phyloP scores from a whole-genome alignment of 2,329 filamentous ascomycete genomes.

The Lachnellula cervina region DNA sequence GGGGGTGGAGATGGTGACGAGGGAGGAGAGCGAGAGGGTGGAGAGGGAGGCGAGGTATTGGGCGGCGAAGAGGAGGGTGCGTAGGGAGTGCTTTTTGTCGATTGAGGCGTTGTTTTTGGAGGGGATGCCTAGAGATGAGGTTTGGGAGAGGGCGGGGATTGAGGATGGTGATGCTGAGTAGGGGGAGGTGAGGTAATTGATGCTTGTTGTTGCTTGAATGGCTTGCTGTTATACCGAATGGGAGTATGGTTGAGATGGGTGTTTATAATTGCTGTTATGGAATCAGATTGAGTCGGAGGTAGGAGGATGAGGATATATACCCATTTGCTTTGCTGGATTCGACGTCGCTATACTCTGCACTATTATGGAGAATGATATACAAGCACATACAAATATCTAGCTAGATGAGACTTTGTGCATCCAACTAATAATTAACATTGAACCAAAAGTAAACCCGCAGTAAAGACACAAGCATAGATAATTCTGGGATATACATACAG shows the following conservation, averaged over 20 bases:
- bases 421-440: too few species aligned
- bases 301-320: not conserved
- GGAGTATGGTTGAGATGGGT: not conserved
- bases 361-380: not conserved
- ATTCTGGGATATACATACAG: too few species aligned
- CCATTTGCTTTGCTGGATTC: not conserved
- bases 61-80: constrained; percentile 29
- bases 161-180: constrained; percentile 16
- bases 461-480: too few species aligned
- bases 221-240: not conserved
- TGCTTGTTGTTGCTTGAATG: not conserved
- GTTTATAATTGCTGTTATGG: not conserved
- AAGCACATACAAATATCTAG: not conserved
- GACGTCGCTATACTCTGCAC: too few species aligned
- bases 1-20: constrained; percentile 39
- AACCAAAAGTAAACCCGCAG: too few species aligned
- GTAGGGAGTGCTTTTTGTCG: constrained; percentile 29
- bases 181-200: not conserved
- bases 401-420: too few species aligned
- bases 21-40: constrained; percentile 42
- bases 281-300: not conserved
- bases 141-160: constrained; percentile 39
- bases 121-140: constrained; percentile 40
- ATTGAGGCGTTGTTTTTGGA: constrained; percentile 41
- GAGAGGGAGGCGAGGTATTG: constrained; percentile 43